Evolutionary conservation across 2,329 filamentous ascomycete species (phyloP).

Genomic region (Aspergillus alliaceus): DNA sequence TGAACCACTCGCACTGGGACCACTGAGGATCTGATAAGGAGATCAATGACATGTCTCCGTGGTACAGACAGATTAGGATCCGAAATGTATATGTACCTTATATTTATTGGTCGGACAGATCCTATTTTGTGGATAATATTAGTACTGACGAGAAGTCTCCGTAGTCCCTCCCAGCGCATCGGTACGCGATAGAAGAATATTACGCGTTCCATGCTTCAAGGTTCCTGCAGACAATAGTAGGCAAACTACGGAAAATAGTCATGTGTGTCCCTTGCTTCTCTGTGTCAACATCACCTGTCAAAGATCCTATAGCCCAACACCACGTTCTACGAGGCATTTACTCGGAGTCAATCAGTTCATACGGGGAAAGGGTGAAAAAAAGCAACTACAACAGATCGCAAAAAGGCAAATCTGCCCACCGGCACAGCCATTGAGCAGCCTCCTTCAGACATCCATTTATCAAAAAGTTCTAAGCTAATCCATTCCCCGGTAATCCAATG

Average conservation of each 20-base stretch:
- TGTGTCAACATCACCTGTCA: neutral
- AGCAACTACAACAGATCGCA: neutral
- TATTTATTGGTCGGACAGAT: too few species aligned
- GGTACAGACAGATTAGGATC: neutral
- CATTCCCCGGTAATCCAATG: neutral
- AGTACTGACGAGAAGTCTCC: neutral
- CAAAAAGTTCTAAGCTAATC: neutral
- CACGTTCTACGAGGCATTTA: neutral
- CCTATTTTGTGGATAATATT: neutral
- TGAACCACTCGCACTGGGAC: neutral
- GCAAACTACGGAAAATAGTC: neutral
- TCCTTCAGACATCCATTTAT: neutral
- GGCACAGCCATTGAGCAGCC: neutral
- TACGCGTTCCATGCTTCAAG: neutral
- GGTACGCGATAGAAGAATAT: neutral
- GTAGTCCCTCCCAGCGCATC: neutral
- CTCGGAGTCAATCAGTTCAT: neutral
- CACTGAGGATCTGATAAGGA: neutral
- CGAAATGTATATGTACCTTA: neutral
- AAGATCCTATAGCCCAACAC: neutral
- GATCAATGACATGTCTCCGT: neutral
- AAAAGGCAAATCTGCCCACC: neutral
- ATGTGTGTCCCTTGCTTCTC: neutral
- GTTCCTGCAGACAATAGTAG: neutral
- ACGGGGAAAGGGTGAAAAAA: neutral